Base-by-base conservation (phyloP, 352 stramenopile species). In the Phytopythium montanum region DNA sequence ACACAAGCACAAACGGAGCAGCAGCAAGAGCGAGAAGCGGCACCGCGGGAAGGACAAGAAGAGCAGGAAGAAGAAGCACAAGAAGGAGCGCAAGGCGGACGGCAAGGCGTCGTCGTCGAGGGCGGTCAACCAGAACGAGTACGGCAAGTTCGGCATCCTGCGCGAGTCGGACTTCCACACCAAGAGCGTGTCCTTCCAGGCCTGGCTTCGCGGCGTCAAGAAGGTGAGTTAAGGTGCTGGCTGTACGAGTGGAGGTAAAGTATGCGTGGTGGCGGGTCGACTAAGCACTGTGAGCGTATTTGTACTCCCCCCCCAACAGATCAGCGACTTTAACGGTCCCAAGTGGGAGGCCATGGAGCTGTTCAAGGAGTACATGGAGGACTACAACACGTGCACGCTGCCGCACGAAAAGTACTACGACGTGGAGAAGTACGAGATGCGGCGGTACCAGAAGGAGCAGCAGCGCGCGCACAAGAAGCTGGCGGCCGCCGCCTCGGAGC, bases 361-460 rank as follows among this genome's bases (percentile, higher is more conserved):
- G 50, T 97, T 97, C 62, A 84, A 87, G 33, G 82, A 92, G 70
- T 97, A 98, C 80, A 95, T 96, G 68, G 97, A 99, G 75, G 97
- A 99, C 80, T 99, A 95, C 86, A 99, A 99, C 74, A 99, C 97
- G 33, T 95, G 91, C 38, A 99, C 97, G 13, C 65, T 99, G 33
- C 95, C 96, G 0, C 94, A 99, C 64, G 83, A 97, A 21, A 99
- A 99, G 64, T 99, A 98, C 80, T 98, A 99, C 66, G 87, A 99
- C 72, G 94, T 98, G 53, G 95, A 98, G 49, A 96, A 96, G 64
- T 99, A 97, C 91, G 97, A 99, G 82, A 96, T 98, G 86, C 81
- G 82, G 23, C 79, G 97, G 63, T 98, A 98, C 64, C 66, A 93
- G 56, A 91, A 94, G 70, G 60, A 93, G 62, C 77, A 91, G 68